Base-by-base conservation (phyloP, 2,329 filamentous ascomycete genomes). In the Monosporascus sp. region DNA sequence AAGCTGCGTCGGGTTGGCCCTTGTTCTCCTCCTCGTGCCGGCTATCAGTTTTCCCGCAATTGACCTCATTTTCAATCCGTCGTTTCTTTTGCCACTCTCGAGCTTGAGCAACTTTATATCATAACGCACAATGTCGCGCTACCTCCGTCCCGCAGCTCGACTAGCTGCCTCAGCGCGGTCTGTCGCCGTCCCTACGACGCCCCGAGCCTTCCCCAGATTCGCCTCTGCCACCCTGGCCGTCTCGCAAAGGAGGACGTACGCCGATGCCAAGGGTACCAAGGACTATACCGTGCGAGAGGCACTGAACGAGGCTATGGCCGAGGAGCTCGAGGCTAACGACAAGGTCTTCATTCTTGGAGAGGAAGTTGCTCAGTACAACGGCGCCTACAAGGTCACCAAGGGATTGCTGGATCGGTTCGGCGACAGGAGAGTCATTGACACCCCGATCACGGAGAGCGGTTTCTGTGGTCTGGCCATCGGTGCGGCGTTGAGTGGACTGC, bases 331-430 rank as follows among this genome's bases (percentile, higher is more conserved):
- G 81, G 72, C 76, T 70, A 96, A 99, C 76, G 81, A 87, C 60
- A 97, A 97, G 81, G 92, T 97, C 65, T 99, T 97, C 74, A 78
- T 99, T 64, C 75, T 99, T 55, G 94, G 94, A 68, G 94, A 99
- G 81, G 94, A 99, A 79, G 94, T 99, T 69, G 94, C 94, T 67
- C 94, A 99, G 78, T 99, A 99, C 81, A 99, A 99, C 75, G 94
- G 94, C 81, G 93, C 93, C 70, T 99, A 99, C 86, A 99, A 99
- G 80, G 93, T 99, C 71, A 99, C 94, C 68, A 97, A 96, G 81
- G 94, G 94, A 64, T 85, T 99, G 60, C 76, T 97, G 68, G 94
- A 99, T 78, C 89, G 93, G 67, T 99, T 99, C 73, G 94, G 94
- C 66, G 92, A 96, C 59, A 95, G 93, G 84, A 85, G 94, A 72